Percentiles rank a stretch among this genome's conserved stretches.
Conservation (phyloP, 2,329 filamentous ascomycete species). For the Diaporthe citrichinensis region DNA sequence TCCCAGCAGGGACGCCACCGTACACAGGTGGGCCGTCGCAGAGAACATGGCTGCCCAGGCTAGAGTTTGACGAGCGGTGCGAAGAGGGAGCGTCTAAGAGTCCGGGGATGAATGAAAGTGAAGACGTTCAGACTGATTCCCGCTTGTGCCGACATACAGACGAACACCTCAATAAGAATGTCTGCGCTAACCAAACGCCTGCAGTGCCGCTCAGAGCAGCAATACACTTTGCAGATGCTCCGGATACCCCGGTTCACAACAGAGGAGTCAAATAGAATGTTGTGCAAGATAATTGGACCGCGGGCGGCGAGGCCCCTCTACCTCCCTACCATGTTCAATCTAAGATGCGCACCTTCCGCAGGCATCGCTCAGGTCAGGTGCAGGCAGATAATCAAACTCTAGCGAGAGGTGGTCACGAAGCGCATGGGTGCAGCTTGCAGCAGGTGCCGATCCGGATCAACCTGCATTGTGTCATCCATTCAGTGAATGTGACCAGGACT, state of each 20-base stretch:
- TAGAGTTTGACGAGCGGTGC: neutral
- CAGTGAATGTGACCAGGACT: neutral
- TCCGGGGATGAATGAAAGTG: neutral
- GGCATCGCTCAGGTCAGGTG: neutral
- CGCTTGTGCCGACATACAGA: neutral
- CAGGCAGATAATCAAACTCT: slow-evolving; percentile 25
- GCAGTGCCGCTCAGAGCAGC: neutral
- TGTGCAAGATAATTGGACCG: neutral
- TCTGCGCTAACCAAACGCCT: neutral
- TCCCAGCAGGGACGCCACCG: slow-evolving; percentile 7
- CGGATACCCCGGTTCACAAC: neutral
- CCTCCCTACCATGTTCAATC: neutral
- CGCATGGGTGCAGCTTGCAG: slow-evolving; percentile 35
- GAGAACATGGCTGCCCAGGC: slow-evolving; percentile 13
- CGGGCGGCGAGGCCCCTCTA: neutral
- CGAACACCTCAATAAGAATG: neutral
- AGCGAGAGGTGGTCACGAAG: neutral
- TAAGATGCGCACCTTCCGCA: neutral
- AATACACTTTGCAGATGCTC: neutral
- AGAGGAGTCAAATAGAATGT: neutral
- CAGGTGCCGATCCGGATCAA: slow-evolving; percentile 27
- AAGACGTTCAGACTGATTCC: too few relatives aligned
- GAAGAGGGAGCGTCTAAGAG: neutral
- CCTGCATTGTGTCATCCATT: slow-evolving; percentile 8
- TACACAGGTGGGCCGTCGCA: neutral